Base-by-base conservation (phyloP, 257 asterid species). In the Rubia yunnanensis region DNA sequence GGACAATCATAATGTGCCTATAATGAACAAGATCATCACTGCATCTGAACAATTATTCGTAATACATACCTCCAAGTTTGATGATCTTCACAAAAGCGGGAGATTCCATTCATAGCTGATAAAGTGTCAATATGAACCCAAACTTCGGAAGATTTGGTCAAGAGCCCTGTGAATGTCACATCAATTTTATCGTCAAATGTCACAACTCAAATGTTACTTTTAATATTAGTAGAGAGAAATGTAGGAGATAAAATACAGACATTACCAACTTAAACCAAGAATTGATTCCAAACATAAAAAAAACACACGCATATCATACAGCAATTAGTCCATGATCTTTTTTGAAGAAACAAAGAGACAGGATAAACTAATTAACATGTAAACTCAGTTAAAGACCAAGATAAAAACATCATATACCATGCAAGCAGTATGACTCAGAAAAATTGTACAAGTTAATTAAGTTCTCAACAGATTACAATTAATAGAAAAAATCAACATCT, bases 71-170 rank as follows among this genome's bases (percentile, higher is more conserved):
- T 70, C 97, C 99, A 92, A 18, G 92, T 88, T 46, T 76, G 76
- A 52, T 70, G 75, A 75, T 76, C 76, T 80, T 92, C 99, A 67
- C 92, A 84, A 78, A 92, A 92, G 63, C 99, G 95, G 22, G 99
- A 89, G 69, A 92, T 81, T 54, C 99, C 99, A 75, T 84, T 92
- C 88, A 89, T 89, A 53, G 97, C 96, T 53, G 97, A 84, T 66
- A 80, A 87, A 53, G 96, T 83, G 84, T 92, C 99, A 62, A 92
- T 77, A 60, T 92, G 99, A 78, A 92, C 97, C 80, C 82, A 74
- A 38, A 79, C 72, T 78, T 86, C 94, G 73, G 75, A 72, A 39
- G 87, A 76, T 62, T 77, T 74, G 72, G 80, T 62, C 46, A 69
- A 41, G 63, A 79, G 72, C 56, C 86, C 99, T 92, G 84, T 61